Evolutionary conservation across 1,139 yeast species (phyloP), one percentile per base, ranked within the genome.

Genomic region (Geotrichum cucujoidarum): DNA sequence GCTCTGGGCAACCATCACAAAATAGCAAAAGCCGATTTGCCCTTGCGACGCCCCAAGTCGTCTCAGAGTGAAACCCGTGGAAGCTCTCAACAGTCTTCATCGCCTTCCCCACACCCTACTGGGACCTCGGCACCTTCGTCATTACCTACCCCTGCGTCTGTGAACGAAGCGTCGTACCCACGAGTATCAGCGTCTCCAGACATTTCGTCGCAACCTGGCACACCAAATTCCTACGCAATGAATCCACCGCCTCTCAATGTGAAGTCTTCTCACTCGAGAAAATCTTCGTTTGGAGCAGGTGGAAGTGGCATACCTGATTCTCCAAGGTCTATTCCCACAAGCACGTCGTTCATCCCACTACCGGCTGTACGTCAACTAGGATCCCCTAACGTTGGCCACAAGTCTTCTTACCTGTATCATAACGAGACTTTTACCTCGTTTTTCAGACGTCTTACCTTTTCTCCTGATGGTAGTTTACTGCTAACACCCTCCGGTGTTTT

Each of bases 361-460:
- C 75, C 75, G 1, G 75, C 76, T 0, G 71, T 72, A 3, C 60
- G 68, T 34, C 66, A 65, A 35, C 57, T 66, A 41, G 67, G 62
- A 31, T 66, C 74, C 27, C 65, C 65, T 7, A 20, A 40, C 45
- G 13, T 48, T 39, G 42, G 56, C 31, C 47, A 51, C 35, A 43
- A 55, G 20, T 51, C 53, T 25, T 29, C 61, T 27, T 51, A 69
- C 56, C 61, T 86, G 21, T 89, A 84, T 61, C 94, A 88, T 59
- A 81, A 90, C 52, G 98, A 92, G 60, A 81, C 95, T 0, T 72
- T 90, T 31, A 88, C 88, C 49, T 84, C 96, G 1, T 92, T 94
- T 62, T 92, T 92, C 70, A 73, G 99, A 53, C 70, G 98, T 51
- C 71, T 90, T 50, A 67, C 82, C 0, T 88, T 89, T 60, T 83